Percentiles rank a stretch among this genome's conserved stretches.
These are phyloP conservation scores for Chamaenerion angustifolium DNA, from an alignment of 345 rosid genomes.

Conservation along the genomic window DNA sequence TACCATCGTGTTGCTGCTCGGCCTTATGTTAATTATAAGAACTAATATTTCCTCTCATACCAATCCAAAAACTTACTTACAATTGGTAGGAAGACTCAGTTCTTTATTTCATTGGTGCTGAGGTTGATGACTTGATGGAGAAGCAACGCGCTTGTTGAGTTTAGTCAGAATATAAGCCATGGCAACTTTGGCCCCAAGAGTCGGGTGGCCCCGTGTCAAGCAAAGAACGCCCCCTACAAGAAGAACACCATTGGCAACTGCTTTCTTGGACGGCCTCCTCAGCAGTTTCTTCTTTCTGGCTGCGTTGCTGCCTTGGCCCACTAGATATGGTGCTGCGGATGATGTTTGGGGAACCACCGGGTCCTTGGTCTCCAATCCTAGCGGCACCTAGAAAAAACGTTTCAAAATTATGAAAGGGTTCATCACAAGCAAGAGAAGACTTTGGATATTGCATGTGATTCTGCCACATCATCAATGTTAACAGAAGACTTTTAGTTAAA, in stretches of 20 bases:
- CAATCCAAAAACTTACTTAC: too few relatives aligned
- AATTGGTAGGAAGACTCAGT: too few relatives aligned
- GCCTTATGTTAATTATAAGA: too few relatives aligned
- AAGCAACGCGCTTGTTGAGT: slow-evolving; percentile 39
- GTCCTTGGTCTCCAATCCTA: slow-evolving; percentile 25
- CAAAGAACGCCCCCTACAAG: slow-evolving; percentile 63
- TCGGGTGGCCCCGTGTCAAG: slow-evolving; percentile 57
- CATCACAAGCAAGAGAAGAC: not conserved
- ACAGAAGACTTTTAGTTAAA: too few relatives aligned
- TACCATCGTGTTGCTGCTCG: too few relatives aligned
- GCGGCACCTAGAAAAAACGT: slow-evolving; percentile 40
- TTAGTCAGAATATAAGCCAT: slow-evolving; percentile 71
- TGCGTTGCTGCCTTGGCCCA: slow-evolving; percentile 7
- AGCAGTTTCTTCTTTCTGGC: slow-evolving; percentile 22
- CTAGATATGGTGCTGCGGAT: slow-evolving; percentile 10
- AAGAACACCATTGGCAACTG: slow-evolving; percentile 53
- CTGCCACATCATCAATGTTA: too few relatives aligned
- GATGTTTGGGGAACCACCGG: slow-evolving; percentile 10
- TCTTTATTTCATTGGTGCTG: slow-evolving; percentile 3
- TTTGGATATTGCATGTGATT: too few relatives aligned
- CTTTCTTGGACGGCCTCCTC: slow-evolving; percentile 52
- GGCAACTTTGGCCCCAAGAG: slow-evolving; percentile 72
- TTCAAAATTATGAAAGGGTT: slow-evolving; percentile 1
- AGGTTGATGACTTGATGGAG: slow-evolving; percentile 22
- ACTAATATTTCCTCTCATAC: too few relatives aligned